Percentiles rank a stretch among this genome's conserved stretches.
Conservation (phyloP, 2,329 filamentous ascomycete genomes). For the Hymenoscyphus repandus region DNA sequence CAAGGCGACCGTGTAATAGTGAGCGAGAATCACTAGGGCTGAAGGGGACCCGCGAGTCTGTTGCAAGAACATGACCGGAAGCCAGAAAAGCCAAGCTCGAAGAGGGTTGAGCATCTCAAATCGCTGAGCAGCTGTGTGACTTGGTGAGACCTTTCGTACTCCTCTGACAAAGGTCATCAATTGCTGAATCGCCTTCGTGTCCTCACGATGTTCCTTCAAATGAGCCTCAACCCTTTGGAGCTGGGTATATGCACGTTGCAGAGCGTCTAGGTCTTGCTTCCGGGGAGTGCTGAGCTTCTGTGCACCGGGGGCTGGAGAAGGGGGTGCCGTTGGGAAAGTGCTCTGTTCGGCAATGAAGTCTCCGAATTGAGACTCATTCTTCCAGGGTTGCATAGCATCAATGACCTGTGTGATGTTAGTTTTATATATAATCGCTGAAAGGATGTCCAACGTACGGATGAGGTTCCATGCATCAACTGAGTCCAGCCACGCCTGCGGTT, state of each 20-base stretch:
- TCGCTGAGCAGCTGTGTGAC: conserved; percentile 71
- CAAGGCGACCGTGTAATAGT: conserved; percentile 86
- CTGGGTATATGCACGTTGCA: conserved; percentile 62
- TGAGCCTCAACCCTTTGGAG: conserved; percentile 64
- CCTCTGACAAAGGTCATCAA: conserved; percentile 69
- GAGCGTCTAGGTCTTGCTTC: conserved; percentile 65
- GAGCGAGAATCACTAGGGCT: conserved; percentile 76
- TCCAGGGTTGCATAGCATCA: conserved; percentile 86
- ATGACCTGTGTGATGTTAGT: conserved; percentile 58
- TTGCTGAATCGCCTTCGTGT: conserved; percentile 63
- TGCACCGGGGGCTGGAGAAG: conserved; percentile 56
- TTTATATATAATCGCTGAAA: background rate
- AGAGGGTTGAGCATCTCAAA: conserved; percentile 87
- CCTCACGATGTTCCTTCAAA: conserved; percentile 63
- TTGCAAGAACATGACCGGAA: conserved; percentile 79
- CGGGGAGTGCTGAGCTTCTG: conserved; percentile 53
- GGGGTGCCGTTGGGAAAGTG: conserved; percentile 63
- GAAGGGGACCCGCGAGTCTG: conserved; percentile 69
- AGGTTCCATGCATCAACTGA: conserved; percentile 85
- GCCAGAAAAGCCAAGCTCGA: conserved; percentile 92
- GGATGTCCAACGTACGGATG: conserved; percentile 57
- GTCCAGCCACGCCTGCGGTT: conserved; percentile 79
- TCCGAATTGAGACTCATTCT: conserved; percentile 79
- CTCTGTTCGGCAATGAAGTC: conserved; percentile 78
- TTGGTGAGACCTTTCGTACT: conserved; percentile 64